Evolutionary conservation across 352 stramenopile genomes (phyloP), one percentile per base, ranked within the genome.

Genomic region (Phytophthora sansomeana): DNA sequence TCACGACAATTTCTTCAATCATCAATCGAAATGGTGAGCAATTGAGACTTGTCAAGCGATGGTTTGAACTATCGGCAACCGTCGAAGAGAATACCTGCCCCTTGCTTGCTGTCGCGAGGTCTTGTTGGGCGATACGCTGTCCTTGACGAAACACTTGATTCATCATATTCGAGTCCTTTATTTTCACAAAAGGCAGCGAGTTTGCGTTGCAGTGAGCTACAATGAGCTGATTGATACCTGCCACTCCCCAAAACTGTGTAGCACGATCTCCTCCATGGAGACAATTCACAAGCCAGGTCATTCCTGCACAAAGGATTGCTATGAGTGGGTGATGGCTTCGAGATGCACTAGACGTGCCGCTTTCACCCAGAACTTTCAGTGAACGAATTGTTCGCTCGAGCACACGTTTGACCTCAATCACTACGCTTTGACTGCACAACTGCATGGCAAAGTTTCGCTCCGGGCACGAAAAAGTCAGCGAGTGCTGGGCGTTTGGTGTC

Each of bases 261-360:
- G 48, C 54, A 0, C 6, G 6, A 29, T 87, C 74, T 38, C 78
- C 75, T 5, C 63, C 64, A 44, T 85, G 54, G 13, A 87, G 50
- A 44, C 63, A 75, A 52, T 87, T 85, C 14, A 79, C 68, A 1
- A 87, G 54, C 36, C 66, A 76, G 16, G 73, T 41, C 2, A 72
- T 38, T 14, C 50, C 58, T 14, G 68, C 67, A 19, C 49, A 74
- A 26, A 79, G 39, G 17, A 59, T 73, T 10, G 62, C 53, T 6
- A 72, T 43, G 4, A 74, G 54, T 9, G 54, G 41, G 14, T 74
- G 58, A 2, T 74, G 58, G n/a, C 55, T 75, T 50, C 41, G 58
- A 11, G 57, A 68, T 3, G 41, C 61, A 30, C 66, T 69, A 2
- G 59, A 43, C 2, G 55, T 49, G 11, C 58, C 63, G 6, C 65